Base-by-base conservation (phyloP, 139 green algal genomes). In the Edaphochlamys debaryana region DNA sequence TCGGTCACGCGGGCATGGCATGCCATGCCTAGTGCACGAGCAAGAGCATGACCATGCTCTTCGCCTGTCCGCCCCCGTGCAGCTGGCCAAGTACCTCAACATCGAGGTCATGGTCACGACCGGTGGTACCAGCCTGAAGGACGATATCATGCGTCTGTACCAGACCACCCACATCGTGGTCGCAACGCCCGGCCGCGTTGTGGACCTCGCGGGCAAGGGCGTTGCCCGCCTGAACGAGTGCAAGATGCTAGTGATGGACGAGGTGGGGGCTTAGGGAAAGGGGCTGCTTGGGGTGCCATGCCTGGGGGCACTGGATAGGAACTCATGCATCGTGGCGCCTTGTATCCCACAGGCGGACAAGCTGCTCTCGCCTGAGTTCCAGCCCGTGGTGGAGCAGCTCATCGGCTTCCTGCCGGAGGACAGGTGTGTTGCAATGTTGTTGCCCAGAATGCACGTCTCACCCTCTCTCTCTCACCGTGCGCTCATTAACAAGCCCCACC, bases 71-170 rank as follows among this genome's bases (percentile, higher is more conserved):
- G n/a, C n/a, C n/a, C n/a, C 22, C 22, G 13, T 45, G 36, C 76
- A 82, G 92, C 93, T 99, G 52, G 96, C 95, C 78, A 99, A 99
- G 93, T 96, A 99, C 88, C 90, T 99, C 84, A 74, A 71, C 4
- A 63, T 89, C 4, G 88, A 98, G 77, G 92, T 99, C 37, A 99
- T 99, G 95, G 96, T 99, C 1, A 98, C 97, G 19, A 99, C 97
- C 0, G 98, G 98, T 19, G 98, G 98, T 50, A 99, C 97, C 34
- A 94, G 80, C 68, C 92, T 99, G 9, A 96, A 98, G 67, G 98
- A 99, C 85, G 98, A 99, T 92, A 99, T 99, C 90, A 97, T 99
- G 94, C 94, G 98, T 8, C 91, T 99, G 48, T 94, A 98, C 87
- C 91, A 97, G 25, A 89, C 93, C 3, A 91, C 95, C 42, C 93